Evolutionary conservation across 1,284 basidiomycete species (phyloP).

Genomic region (Cryptococcus neoformans): DNA sequence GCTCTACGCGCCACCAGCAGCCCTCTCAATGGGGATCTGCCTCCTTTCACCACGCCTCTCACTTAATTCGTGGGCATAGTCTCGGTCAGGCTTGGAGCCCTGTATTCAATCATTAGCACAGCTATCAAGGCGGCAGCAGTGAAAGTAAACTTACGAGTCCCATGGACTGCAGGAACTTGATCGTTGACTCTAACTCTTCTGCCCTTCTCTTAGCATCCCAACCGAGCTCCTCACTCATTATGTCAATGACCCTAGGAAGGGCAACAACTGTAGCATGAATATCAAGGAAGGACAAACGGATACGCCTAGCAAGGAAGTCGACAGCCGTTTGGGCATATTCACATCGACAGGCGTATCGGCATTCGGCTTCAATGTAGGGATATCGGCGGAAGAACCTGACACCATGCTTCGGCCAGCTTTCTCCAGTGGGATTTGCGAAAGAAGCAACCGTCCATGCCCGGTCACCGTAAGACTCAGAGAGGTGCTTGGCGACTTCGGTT

Average conservation of each 20-base stretch:
- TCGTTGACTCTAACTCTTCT: slow-evolving; percentile 60
- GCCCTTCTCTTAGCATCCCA: slow-evolving; percentile 65
- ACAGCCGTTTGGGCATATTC: slow-evolving; percentile 89
- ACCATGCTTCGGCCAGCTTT: slow-evolving; percentile 77
- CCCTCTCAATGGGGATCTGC: too few species aligned
- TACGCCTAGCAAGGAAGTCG: slow-evolving; percentile 90
- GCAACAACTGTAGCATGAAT: slow-evolving; percentile 79
- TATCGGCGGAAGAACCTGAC: slow-evolving; percentile 70
- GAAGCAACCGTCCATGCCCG: slow-evolving; percentile 92
- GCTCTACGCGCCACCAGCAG: too few species aligned
- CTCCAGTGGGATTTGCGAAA: slow-evolving; percentile 67
- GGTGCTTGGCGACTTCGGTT: slow-evolving; percentile 87
- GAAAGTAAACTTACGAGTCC: slow-evolving; percentile 52
- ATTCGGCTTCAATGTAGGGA: slow-evolving; percentile 91
- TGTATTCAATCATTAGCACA: too few species aligned
- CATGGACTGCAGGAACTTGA: slow-evolving; percentile 72
- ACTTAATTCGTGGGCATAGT: too few species aligned
- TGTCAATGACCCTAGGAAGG: slow-evolving; percentile 81
- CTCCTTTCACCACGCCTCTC: too few species aligned
- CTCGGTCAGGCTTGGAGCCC: too few species aligned
- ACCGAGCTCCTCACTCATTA: slow-evolving; percentile 81
- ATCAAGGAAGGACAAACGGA: slow-evolving; percentile 90
- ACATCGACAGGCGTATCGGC: slow-evolving; percentile 81
- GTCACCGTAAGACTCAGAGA: slow-evolving; percentile 88
- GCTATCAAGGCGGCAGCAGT: too few species aligned